Evolutionary conservation across 805 yeast species (phyloP).

Genomic region (Lachancea sp.): DNA sequence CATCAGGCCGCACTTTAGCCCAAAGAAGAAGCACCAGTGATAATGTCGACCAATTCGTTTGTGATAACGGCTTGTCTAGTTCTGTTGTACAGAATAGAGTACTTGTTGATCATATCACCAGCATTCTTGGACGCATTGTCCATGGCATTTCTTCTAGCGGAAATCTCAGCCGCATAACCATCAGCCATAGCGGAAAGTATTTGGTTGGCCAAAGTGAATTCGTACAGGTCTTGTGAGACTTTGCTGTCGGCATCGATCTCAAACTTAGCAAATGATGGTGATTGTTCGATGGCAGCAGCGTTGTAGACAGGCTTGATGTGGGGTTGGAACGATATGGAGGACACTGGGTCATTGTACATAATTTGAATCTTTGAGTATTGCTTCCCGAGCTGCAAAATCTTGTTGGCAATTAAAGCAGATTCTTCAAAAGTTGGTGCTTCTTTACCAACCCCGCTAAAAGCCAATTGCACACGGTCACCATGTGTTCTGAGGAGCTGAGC

Average conservation of each 20-base stretch:
- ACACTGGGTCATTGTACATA: constrained; percentile 78
- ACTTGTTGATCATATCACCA: constrained; percentile 94
- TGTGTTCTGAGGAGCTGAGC: constrained; percentile 82
- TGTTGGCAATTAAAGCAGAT: constrained; percentile 83
- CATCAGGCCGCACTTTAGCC: constrained; percentile 44
- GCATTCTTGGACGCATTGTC: constrained; percentile 99
- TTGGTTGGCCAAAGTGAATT: constrained; percentile 86
- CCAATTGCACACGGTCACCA: constrained; percentile 58
- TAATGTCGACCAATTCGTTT: constrained; percentile 98
- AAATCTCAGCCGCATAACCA: constrained; percentile 96
- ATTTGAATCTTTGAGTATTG: constrained; percentile 70
- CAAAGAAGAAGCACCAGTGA: constrained; percentile 98
- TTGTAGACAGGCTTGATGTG: constrained; percentile 58
- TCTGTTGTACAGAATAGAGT: constrained; percentile 98
- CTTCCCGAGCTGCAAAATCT: constrained; percentile 50
- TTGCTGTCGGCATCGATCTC: constrained; percentile 67
- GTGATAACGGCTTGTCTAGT: constrained; percentile 99
- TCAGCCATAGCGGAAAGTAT: constrained; percentile 90
- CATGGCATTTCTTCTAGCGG: constrained; percentile 99
- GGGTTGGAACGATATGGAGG: constrained; percentile 90
- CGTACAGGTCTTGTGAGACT: constrained; percentile 67
- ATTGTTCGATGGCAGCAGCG: constrained; percentile 64
- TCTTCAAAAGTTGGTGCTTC: constrained; percentile 92
- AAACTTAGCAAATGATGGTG: constrained; percentile 80
- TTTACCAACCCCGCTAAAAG: constrained; percentile 90